Conservation (phyloP, 1,139 yeast species). For the Hyphopichia khmerensis region DNA sequence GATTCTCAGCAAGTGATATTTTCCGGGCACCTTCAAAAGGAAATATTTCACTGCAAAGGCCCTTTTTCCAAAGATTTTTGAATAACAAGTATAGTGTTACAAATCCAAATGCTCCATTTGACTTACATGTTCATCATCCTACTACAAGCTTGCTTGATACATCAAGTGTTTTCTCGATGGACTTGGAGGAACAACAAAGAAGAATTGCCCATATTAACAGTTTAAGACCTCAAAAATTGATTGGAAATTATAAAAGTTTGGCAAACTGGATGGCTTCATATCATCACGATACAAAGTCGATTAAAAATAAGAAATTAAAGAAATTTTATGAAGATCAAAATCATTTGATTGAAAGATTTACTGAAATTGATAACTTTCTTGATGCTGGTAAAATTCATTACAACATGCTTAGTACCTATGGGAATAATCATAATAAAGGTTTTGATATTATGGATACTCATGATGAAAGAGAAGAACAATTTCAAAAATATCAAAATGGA, state of each 20-base stretch:
- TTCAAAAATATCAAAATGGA: constrained; percentile 15
- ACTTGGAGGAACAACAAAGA: constrained; percentile 21
- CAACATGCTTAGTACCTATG: constrained; percentile 63
- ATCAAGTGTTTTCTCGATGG: constrained; percentile 17
- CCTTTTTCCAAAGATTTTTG: constrained; percentile 27
- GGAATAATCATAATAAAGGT: constrained; percentile 11
- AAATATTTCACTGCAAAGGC: constrained; percentile 11
- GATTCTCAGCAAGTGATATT: constrained; percentile 2
- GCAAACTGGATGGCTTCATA: constrained; percentile 47
- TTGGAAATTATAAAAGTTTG: constrained; percentile 50
- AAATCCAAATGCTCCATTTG: constrained; percentile 25
- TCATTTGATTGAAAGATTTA: constrained; percentile 53
- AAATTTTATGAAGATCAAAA: constrained; percentile 54
- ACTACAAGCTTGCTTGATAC: constrained; percentile 11
- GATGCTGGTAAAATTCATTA: constrained; percentile 69
- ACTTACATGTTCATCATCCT: constrained; percentile 8
- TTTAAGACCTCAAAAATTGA: constrained; percentile 51
- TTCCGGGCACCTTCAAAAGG: not conserved
- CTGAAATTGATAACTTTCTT: constrained; percentile 62
- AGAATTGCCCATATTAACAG: constrained; percentile 18
- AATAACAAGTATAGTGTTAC: constrained; percentile 32
- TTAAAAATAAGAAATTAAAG: constrained; percentile 23
- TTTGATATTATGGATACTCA: constrained; percentile 17
- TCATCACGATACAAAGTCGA: constrained; percentile 20
- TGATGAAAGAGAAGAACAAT: constrained; percentile 19